These are phyloP conservation scores for Talaromyces sp. DNA, from an alignment of 2,329 filamentous ascomycete species.

Conservation along the genomic window DNA sequence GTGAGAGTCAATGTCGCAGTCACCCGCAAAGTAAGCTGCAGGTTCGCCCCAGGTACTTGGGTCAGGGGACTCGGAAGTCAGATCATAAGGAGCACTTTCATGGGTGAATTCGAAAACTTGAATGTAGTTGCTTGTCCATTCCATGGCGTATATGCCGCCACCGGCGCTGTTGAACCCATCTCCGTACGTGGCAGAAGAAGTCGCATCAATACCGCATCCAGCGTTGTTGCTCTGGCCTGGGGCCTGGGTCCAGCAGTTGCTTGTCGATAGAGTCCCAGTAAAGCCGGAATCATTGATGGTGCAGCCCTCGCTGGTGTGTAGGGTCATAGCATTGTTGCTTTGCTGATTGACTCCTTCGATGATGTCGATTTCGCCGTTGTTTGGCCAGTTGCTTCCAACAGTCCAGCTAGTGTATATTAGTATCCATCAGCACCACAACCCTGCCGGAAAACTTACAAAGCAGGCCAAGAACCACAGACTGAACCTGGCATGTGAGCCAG, in stretches of 20 bases:
- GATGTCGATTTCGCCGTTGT: constrained; percentile 72
- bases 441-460: constrained; percentile 49
- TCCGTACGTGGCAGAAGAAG: constrained; percentile 56
- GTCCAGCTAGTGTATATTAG: constrained; percentile 43
- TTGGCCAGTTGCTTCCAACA: constrained; percentile 67
- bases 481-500: constrained; percentile 70
- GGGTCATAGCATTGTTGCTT: constrained; percentile 58
- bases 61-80: constrained; percentile 62
- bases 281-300: constrained; percentile 51
- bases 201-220: constrained; percentile 60
- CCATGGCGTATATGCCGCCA: constrained; percentile 70
- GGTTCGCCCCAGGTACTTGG: constrained; percentile 68
- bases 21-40: constrained; percentile 63
- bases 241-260: constrained; percentile 57
- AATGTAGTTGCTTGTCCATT: constrained; percentile 73
- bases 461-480: constrained; percentile 70
- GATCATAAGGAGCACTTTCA: constrained; percentile 61
- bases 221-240: constrained; percentile 43
- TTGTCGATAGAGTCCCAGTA: constrained; percentile 46
- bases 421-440: background rate
- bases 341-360: constrained; percentile 72
- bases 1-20: constrained; percentile 67
- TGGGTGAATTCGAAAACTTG: constrained; percentile 80
- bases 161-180: constrained; percentile 65
- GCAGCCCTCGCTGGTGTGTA: constrained; percentile 65